phyloP scores from a whole-genome alignment of 78 protist genomes.

The Dictyostelium intermedium region DNA sequence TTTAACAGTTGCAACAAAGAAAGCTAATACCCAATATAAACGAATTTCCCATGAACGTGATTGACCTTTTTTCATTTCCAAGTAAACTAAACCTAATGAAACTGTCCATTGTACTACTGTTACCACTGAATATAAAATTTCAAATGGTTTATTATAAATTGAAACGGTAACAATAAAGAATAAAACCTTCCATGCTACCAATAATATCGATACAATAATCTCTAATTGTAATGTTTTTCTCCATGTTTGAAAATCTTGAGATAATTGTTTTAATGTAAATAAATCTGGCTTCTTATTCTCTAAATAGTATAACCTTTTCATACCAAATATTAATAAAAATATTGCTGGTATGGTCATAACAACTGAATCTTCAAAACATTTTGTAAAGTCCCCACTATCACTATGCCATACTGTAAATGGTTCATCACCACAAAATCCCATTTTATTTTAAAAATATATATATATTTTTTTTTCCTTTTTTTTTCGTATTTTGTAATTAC shows the following conservation, averaged over 20 bases:
- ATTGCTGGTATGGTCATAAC: slow-evolving; percentile 53
- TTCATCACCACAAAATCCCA: slow-evolving; percentile 64
- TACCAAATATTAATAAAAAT: slow-evolving; percentile 34
- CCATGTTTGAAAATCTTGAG: slow-evolving; percentile 37
- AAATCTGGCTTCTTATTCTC: slow-evolving; percentile 39
- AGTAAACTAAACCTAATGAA: slow-evolving; percentile 1
- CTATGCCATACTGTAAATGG: slow-evolving; percentile 42
- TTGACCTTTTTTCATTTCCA: slow-evolving; percentile 61
- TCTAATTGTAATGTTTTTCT: slow-evolving; percentile 53
- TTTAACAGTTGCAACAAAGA: slow-evolving; percentile 53
- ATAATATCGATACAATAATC: slow-evolving; percentile 37
- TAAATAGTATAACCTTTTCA: slow-evolving; percentile 3
- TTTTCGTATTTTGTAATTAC: not conserved
- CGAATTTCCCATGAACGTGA: slow-evolving; percentile 59
- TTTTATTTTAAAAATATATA: not conserved
- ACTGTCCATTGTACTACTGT: slow-evolving; percentile 43
- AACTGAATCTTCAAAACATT: slow-evolving; percentile 64
- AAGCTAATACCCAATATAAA: slow-evolving; percentile 53
- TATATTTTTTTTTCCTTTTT: not conserved
- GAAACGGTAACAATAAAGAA: slow-evolving; percentile 8
- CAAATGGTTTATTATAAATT: slow-evolving; percentile 2
- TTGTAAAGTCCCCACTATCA: slow-evolving; percentile 31
- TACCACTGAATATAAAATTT: not conserved
- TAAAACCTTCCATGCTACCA: slow-evolving; percentile 58
- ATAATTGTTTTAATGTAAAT: slow-evolving; percentile 7